Conservation (phyloP, 2,329 filamentous ascomycete genomes). For the Colletotrichum sp. region DNA sequence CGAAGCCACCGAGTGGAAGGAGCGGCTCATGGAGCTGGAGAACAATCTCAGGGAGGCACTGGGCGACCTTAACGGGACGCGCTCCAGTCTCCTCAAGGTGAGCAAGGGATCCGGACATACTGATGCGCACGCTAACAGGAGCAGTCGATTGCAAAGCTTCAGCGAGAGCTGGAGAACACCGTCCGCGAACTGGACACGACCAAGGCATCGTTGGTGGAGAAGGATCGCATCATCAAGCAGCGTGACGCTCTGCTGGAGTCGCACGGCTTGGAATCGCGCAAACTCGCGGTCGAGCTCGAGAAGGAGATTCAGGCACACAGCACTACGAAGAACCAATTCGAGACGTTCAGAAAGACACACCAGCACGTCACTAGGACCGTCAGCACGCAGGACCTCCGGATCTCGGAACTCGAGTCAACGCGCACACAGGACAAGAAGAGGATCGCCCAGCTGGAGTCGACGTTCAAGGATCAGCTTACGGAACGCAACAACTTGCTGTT, state of each 20-base stretch:
- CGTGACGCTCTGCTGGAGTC: slow-evolving; percentile 88
- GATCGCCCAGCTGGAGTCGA: slow-evolving; percentile 75
- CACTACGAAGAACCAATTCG: slow-evolving; percentile 85
- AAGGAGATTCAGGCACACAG: slow-evolving; percentile 87
- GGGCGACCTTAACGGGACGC: slow-evolving; percentile 85
- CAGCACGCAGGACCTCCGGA: slow-evolving; percentile 81
- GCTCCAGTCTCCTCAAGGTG: slow-evolving; percentile 83
- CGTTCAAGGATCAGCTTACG: slow-evolving; percentile 83
- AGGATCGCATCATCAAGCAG: slow-evolving; percentile 87
- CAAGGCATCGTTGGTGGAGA: slow-evolving; percentile 82
- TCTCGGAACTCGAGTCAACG: slow-evolving; percentile 83
- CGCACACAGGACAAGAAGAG: slow-evolving; percentile 80
- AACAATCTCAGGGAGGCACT: slow-evolving; percentile 85
- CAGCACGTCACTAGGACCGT: slow-evolving; percentile 87
- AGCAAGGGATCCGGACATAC: slow-evolving; percentile 22
- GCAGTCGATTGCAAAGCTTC: slow-evolving; percentile 83
- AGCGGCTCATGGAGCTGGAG: slow-evolving; percentile 87
- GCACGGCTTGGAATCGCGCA: slow-evolving; percentile 84
- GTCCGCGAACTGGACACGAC: slow-evolving; percentile 81
- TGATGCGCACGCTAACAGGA: background rate
- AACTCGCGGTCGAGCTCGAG: slow-evolving; percentile 85
- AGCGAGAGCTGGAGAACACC: slow-evolving; percentile 85
- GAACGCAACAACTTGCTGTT: slow-evolving; percentile 91
- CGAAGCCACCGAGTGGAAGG: slow-evolving; percentile 90
- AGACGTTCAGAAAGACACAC: slow-evolving; percentile 86